These are phyloP conservation scores for Coniferiporia sulphurascens DNA, from an alignment of 1,284 basidiomycete genomes.

Conservation along the genomic window DNA sequence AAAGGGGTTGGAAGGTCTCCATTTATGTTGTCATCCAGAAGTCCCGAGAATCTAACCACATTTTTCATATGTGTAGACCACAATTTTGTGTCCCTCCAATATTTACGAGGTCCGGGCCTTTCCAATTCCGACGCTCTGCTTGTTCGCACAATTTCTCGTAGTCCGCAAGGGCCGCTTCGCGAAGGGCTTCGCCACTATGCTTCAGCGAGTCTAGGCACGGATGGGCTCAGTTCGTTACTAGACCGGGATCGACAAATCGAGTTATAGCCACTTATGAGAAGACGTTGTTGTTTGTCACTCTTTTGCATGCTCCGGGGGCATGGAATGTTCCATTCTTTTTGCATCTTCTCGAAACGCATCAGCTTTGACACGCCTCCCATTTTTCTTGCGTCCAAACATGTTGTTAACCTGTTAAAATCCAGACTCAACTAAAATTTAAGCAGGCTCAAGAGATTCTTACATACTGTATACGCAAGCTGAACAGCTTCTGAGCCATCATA, in stretches of 20 bases:
- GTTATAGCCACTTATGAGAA: neutral
- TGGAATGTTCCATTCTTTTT: slow-evolving; percentile 24
- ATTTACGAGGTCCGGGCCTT: slow-evolving; percentile 1
- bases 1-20: no score
- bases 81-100: slow-evolving; percentile 8
- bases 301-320: slow-evolving; percentile 26
- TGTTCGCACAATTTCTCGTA: no score
- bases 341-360: slow-evolving; percentile 34
- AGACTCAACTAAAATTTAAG: neutral
- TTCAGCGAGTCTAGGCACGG: slow-evolving; percentile 30
- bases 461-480: slow-evolving; percentile 59
- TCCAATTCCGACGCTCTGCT: neutral
- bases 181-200: slow-evolving; percentile 13
- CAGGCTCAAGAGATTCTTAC: slow-evolving; percentile 33
- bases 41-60: neutral
- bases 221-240: slow-evolving; percentile 15
- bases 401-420: slow-evolving; percentile 43
- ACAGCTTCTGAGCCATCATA: slow-evolving; percentile 43
- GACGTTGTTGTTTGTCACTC: slow-evolving; percentile 6
- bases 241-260: slow-evolving; percentile 4
- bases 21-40: neutral
- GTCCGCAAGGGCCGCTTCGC: no score
- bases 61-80: neutral
- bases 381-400: slow-evolving; percentile 50
- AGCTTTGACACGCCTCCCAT: slow-evolving; percentile 41